Evolutionary conservation across 1,284 basidiomycete genomes (phyloP), one percentile per base, ranked within the genome.

Genomic region (Microbotryomycetes sp.): DNA sequence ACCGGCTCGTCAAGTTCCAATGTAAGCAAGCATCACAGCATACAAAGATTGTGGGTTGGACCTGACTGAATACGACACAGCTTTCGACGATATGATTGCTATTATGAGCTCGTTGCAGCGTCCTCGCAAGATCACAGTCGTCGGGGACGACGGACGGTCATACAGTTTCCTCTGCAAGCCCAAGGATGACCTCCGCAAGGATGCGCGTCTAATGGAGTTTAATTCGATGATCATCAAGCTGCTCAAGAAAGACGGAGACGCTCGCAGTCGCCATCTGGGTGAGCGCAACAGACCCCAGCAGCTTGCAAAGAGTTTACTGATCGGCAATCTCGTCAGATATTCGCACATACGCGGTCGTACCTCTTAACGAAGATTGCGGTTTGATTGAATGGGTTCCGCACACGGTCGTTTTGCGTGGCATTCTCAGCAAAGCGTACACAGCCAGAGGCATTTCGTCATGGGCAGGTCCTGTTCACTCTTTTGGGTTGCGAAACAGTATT

Each of bases 301-400:
- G 5, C 27, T 15, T 45, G 16, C n/a, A n/a, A 18, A 27, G 24
- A 26, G 26, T 24, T 48, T 29, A n/a, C 24, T 48, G 6, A 13
- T 16, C 35, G 48, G 31, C n/a, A n/a, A n/a, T n/a, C n/a, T n/a
- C n/a, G 59, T 56, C 64, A 97, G 94, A 88, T 73, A 90, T 97
- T 64, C 85, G 93, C 29, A 97, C 93, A 3, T 99, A 98, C 71
- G 91, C 91, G 7, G 92, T 98, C 21, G 88, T 97, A 23, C 91
- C 93, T 2, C 80, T 99, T 60, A 97, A 97, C 73, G 94, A 98
- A 71, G 91, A 96, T 70, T 97, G 93, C 72, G 96, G 96, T 0
- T 83, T 98, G 62, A 91, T 98, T 62, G 92, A 99, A 83, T 99
- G 96, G 96, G 96, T 99, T 15, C 89, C 88, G 1, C 89, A 98